phyloP scores from a whole-genome alignment of 2,329 filamentous ascomycete genomes.

The Penicillium sp. region DNA sequence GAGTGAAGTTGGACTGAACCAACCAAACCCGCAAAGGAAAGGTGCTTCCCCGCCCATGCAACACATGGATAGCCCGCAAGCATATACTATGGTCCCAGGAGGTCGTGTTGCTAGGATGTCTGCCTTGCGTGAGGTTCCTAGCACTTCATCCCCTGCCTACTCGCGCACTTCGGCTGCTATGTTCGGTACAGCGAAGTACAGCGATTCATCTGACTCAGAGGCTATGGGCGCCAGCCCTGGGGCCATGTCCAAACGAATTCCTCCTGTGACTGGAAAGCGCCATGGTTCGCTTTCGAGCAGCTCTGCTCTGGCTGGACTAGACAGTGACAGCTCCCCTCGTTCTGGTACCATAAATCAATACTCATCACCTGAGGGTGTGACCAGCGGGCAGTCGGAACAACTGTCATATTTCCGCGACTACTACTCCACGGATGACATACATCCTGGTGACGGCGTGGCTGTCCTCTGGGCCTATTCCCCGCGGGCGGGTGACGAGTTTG shows the following conservation, averaged over 20 bases:
- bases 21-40: constrained; percentile 67
- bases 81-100: constrained; percentile 75
- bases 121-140: constrained; percentile 74
- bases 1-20: constrained; percentile 79
- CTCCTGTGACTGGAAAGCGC: constrained; percentile 57
- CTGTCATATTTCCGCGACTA: constrained; percentile 97
- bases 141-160: constrained; percentile 58
- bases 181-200: constrained; percentile 48
- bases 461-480: constrained; percentile 97
- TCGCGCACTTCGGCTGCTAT: constrained; percentile 52
- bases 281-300: constrained; percentile 86
- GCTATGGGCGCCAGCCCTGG: constrained; percentile 68
- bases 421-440: constrained; percentile 95
- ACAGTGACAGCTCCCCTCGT: constrained; percentile 69
- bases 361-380: constrained; percentile 79
- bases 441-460: constrained; percentile 82
- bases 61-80: constrained; percentile 43
- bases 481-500: constrained; percentile 87
- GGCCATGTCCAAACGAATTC: constrained; percentile 57
- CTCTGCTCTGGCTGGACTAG: constrained; percentile 64
- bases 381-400: constrained; percentile 92
- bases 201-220: constrained; percentile 60
- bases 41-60: constrained; percentile 41
- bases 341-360: constrained; percentile 65
- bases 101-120: constrained; percentile 95